Evolutionary conservation across 306 rosid species (phyloP).

Genomic region (Cicer bijugum): DNA sequence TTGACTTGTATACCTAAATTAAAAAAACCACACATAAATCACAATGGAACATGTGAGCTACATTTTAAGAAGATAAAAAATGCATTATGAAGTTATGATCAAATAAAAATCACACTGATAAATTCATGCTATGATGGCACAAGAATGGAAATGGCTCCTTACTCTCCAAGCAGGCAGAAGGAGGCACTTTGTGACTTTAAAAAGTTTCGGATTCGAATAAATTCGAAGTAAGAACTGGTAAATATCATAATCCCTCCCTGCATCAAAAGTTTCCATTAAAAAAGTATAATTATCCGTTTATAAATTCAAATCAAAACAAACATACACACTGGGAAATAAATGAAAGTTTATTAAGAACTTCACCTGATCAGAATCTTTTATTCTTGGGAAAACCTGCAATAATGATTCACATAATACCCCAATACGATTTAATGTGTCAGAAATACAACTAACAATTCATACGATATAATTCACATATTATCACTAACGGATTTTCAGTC

Average conservation of each 20-base stretch:
- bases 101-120: constrained; percentile 22
- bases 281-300: background rate
- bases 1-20: constrained; percentile 74
- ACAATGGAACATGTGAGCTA: constrained; percentile 29
- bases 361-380: constrained; percentile 81
- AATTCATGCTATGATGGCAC: constrained; percentile 8
- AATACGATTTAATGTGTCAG: constrained; percentile 1
- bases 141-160: constrained; percentile 49
- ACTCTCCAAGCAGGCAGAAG: constrained; percentile 93
- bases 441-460: background rate
- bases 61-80: background rate
- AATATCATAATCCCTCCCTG: constrained; percentile 93
- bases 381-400: constrained; percentile 86
- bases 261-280: constrained; percentile 43
- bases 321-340: constrained; percentile 9
- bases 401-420: constrained; percentile 36
- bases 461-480: background rate
- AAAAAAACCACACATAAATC: constrained; percentile 37
- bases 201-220: constrained; percentile 78
- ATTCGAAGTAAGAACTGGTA: constrained; percentile 81
- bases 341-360: background rate
- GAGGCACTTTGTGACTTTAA: constrained; percentile 84
- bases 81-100: background rate
- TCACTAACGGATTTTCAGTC: constrained; percentile 3
- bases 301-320: constrained; percentile 27